Conservation (phyloP, 345 rosid genomes). For the Trapa incisa region DNA sequence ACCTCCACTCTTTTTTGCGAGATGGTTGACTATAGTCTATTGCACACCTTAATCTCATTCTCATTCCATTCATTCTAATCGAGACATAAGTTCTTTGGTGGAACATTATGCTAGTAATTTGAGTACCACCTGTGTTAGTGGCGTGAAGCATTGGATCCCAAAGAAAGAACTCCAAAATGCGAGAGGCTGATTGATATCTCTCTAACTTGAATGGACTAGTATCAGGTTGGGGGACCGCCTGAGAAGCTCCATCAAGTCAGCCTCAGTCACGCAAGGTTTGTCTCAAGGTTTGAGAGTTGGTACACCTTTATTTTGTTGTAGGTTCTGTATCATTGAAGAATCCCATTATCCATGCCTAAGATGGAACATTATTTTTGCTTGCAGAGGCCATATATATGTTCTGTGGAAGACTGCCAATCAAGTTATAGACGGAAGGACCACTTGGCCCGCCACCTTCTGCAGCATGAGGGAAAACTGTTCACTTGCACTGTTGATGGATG, state of each 20-base stretch:
- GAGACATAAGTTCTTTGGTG: not conserved
- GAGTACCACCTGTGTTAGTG: not conserved
- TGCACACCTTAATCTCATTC: no score
- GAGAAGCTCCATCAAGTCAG: slow-evolving; percentile 93
- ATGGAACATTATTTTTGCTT: not conserved
- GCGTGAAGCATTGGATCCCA: slow-evolving; percentile 99
- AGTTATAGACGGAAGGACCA: slow-evolving; percentile 90
- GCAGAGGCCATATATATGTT: slow-evolving; percentile 68
- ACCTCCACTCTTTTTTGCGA: no score
- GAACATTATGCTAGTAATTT: not conserved
- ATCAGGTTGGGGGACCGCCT: slow-evolving; percentile 99
- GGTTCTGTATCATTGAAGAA: not conserved
- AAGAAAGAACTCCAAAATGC: slow-evolving; percentile 94
- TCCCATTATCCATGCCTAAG: not conserved
- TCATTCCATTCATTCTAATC: not conserved
- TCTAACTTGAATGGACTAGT: slow-evolving; percentile 69
- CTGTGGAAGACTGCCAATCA: slow-evolving; percentile 47
- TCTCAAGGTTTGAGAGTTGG: slow-evolving; percentile 29
- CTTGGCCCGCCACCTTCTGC: slow-evolving; percentile 62
- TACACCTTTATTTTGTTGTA: not conserved
- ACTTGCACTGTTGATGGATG: slow-evolving; percentile 53
- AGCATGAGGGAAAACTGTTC: slow-evolving; percentile 68
- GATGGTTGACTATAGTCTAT: no score
- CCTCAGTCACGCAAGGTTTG: slow-evolving; percentile 69
- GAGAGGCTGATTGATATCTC: slow-evolving; percentile 41